Conservation (phyloP, 306 rosid species). For the Boehmeria nivea region DNA sequence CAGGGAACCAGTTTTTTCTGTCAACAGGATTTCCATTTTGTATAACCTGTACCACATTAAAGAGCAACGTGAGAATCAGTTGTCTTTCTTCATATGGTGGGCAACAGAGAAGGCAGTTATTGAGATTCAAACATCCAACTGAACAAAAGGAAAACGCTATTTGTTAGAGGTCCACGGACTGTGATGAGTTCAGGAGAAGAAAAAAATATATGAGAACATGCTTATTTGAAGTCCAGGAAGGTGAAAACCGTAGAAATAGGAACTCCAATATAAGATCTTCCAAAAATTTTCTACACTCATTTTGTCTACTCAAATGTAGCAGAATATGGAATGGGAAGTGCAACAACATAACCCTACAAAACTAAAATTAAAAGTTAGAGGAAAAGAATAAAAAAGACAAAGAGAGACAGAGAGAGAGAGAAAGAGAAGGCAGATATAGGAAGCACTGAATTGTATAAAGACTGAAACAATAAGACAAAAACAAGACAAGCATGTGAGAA, state of each 20-base stretch:
- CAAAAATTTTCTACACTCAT: too few relatives aligned
- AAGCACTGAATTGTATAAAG: not conserved
- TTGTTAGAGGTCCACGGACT: too few relatives aligned
- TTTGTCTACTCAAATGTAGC: not conserved
- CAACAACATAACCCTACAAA: not conserved
- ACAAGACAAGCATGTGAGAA: not conserved
- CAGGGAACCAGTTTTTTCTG: conserved; percentile 92
- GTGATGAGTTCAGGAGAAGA: too few relatives aligned
- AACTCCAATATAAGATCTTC: not conserved
- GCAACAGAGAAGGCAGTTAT: not conserved
- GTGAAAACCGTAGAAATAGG: too few relatives aligned
- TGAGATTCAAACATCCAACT: not conserved
- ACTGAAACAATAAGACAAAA: not conserved
- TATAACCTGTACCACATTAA: conserved; percentile 54
- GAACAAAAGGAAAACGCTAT: too few relatives aligned
- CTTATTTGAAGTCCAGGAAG: too few relatives aligned
- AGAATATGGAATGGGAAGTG: conserved; percentile 1
- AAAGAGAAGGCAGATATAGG: too few relatives aligned
- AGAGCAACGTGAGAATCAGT: conserved; percentile 19
- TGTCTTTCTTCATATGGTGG: conserved; percentile 1
- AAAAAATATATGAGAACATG: too few relatives aligned
- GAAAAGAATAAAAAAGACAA: too few relatives aligned
- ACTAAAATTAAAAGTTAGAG: not conserved
- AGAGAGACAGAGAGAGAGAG: too few relatives aligned
- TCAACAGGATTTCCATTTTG: conserved; percentile 83